Conservation (phyloP, 208 protist genomes). For the Trypanosoma cruzi region DNA sequence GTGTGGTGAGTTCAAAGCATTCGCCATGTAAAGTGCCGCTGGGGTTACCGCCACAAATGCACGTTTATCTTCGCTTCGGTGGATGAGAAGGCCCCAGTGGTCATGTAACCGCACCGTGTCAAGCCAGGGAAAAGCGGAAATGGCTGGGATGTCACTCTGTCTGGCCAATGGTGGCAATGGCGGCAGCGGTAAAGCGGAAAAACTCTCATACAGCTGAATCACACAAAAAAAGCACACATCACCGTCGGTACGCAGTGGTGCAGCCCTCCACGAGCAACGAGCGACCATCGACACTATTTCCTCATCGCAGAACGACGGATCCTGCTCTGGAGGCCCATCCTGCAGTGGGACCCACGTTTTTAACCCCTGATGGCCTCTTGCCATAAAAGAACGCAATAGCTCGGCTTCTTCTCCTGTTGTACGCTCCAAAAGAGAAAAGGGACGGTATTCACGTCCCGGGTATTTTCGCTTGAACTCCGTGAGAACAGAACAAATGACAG, state of each 20-base stretch:
- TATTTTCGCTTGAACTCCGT: slow-evolving; percentile 26
- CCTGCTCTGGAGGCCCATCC: slow-evolving; percentile 41
- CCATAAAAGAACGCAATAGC: slow-evolving; percentile 22
- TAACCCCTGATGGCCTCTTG: slow-evolving; percentile 36
- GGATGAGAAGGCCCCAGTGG: slow-evolving; percentile 13
- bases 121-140: slow-evolving; percentile 14
- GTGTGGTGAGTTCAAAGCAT: neutral
- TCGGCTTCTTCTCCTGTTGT: slow-evolving; percentile 15
- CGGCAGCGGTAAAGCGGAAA: neutral
- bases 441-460: slow-evolving; percentile 18
- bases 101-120: slow-evolving; percentile 17
- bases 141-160: neutral
- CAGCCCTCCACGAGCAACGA: slow-evolving; percentile 42
- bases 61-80: neutral
- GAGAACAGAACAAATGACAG: slow-evolving; percentile 85
- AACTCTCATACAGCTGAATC: slow-evolving; percentile 41
- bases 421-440: slow-evolving; percentile 18
- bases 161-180: neutral
- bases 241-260: slow-evolving; percentile 28
- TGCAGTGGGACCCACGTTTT: slow-evolving; percentile 58
- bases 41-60: slow-evolving; percentile 4
- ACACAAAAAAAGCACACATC: slow-evolving; percentile 59
- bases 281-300: slow-evolving; percentile 44
- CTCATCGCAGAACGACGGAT: slow-evolving; percentile 28
- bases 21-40: neutral